These are phyloP conservation scores for Penicillium oxalicum DNA, from an alignment of 2,329 filamentous ascomycete species.

Conservation along the genomic window DNA sequence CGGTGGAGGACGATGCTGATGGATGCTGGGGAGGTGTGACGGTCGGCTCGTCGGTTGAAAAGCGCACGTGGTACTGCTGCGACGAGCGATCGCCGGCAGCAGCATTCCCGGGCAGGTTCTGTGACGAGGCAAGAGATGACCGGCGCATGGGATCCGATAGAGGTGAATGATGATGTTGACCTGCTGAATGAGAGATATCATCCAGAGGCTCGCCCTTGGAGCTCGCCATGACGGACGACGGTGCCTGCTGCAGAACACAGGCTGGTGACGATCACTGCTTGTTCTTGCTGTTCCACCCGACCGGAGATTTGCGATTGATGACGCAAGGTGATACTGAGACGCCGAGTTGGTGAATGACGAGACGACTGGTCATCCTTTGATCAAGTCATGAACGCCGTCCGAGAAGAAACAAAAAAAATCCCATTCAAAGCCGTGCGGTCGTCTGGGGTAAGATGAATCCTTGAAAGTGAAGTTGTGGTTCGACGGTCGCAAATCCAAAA, in stretches of 20 bases:
- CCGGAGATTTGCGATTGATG: not conserved
- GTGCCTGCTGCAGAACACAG: slow-evolving; percentile 9
- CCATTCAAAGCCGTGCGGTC: too few relatives aligned
- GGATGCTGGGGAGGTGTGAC: slow-evolving; percentile 14
- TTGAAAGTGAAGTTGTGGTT: not conserved
- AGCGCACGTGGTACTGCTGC: slow-evolving; percentile 28
- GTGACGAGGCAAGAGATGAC: slow-evolving; percentile 24
- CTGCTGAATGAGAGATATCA: slow-evolving; percentile 1
- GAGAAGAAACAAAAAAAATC: too few relatives aligned
- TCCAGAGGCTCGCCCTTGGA: slow-evolving; percentile 10
- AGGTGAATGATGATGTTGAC: not conserved
- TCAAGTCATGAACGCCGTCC: too few relatives aligned
- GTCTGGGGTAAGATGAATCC: too few relatives aligned
- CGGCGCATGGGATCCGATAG: slow-evolving; percentile 15
- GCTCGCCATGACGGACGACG: slow-evolving; percentile 19
- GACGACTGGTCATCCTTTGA: too few relatives aligned
- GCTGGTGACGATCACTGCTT: slow-evolving; percentile 11
- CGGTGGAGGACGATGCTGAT: slow-evolving; percentile 7
- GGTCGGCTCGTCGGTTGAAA: slow-evolving; percentile 24
- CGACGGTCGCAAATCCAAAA: not conserved
- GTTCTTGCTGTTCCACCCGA: not conserved
- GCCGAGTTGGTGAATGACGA: not conserved
- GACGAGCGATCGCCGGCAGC: slow-evolving; percentile 22
- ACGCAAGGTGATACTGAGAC: not conserved
- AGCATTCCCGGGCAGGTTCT: slow-evolving; percentile 21